These are phyloP conservation scores for Apiospora arundinis DNA, from an alignment of 2,329 filamentous ascomycete genomes.

Conservation along the genomic window DNA sequence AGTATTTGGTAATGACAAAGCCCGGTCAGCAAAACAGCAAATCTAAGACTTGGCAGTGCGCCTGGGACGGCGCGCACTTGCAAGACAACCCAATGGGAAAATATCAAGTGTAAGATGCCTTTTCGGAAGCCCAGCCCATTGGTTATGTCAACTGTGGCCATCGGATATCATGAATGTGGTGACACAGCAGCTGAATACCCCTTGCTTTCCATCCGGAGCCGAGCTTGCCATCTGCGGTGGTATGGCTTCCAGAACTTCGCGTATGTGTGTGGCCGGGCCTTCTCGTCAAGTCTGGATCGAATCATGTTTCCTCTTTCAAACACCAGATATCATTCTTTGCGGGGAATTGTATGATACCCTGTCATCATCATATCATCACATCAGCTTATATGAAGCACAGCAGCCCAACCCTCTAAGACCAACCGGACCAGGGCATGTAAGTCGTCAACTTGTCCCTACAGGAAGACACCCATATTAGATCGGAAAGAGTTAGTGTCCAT, in stretches of 20 bases:
- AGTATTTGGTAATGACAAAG: background rate
- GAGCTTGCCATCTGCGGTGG: background rate
- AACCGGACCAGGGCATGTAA: background rate
- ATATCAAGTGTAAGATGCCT: background rate
- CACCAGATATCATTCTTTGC: too few species aligned
- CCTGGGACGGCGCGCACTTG: background rate
- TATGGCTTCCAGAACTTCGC: background rate
- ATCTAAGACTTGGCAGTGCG: background rate
- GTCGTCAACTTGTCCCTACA: background rate
- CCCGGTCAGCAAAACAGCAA: background rate
- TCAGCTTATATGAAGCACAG: background rate
- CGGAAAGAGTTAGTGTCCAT: background rate
- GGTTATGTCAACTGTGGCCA: background rate
- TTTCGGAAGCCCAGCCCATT: background rate
- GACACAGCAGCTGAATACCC: constrained; percentile 3
- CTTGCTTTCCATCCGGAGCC: background rate
- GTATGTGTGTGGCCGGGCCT: background rate
- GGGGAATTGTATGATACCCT: background rate
- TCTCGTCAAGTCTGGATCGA: background rate
- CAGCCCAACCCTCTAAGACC: too few species aligned
- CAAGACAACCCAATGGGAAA: background rate
- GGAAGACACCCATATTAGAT: background rate
- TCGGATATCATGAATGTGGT: background rate
- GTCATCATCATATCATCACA: background rate
- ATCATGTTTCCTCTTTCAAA: background rate